phyloP scores from a whole-genome alignment of 768 basidiomycete species.

The Lentinula guzmanii region DNA sequence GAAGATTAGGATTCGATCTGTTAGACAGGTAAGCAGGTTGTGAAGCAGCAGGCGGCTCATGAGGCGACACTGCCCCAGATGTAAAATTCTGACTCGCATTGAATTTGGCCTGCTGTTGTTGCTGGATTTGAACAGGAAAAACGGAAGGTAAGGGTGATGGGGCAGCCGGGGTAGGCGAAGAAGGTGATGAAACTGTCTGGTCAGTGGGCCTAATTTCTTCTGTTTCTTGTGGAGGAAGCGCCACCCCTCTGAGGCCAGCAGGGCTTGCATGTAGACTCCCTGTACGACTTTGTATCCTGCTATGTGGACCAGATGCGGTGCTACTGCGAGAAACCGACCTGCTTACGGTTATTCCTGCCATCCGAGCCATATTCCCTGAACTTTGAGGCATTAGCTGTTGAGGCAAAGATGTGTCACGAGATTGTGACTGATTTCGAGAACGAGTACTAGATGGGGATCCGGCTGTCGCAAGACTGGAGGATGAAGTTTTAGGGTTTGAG shows the following conservation, averaged over 20 bases:
- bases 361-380: neutral
- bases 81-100: neutral
- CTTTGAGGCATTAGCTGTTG: neutral
- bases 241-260: neutral
- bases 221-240: neutral
- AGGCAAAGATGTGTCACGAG: neutral
- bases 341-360: neutral
- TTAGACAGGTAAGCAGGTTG: neutral
- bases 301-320: neutral
- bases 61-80: neutral
- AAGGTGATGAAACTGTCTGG: neutral
- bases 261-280: neutral
- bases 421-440: constrained; percentile 4
- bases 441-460: neutral
- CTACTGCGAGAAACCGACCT: neutral
- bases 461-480: neutral
- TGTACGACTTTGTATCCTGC: constrained; percentile 2
- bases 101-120: neutral
- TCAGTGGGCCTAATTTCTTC: neutral
- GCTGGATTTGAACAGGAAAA: constrained; percentile 5
- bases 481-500: neutral
- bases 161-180: neutral
- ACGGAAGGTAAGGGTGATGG: neutral
- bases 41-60: neutral
- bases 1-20: neutral